Percentiles rank a stretch among this genome's conserved stretches.
Evolutionary conservation across 2,329 filamentous ascomycete genomes (phyloP).

Genomic region (Diaporthe citriasiana): DNA sequence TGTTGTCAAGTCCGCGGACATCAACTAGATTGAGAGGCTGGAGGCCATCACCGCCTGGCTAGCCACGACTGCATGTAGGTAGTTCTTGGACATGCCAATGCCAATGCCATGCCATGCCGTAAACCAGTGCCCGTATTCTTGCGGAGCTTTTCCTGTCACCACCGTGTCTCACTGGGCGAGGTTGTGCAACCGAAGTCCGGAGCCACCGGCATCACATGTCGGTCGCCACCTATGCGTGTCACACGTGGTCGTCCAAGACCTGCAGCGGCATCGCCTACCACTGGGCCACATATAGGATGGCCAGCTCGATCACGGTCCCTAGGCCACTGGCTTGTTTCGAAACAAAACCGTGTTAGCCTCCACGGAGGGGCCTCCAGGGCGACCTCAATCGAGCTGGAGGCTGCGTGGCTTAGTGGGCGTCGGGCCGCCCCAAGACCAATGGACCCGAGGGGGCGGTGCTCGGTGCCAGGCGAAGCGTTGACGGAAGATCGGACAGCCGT

Average conservation of each 20-base stretch:
- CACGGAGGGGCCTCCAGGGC: not conserved
- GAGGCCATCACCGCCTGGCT: not conserved
- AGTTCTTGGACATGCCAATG: not conserved
- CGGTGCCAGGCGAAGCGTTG: not conserved
- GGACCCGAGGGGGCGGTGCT: conserved; percentile 18
- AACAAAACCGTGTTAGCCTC: conserved; percentile 7
- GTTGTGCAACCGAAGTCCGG: not conserved
- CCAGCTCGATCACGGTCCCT: not conserved
- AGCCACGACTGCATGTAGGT: not conserved
- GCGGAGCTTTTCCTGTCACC: not conserved
- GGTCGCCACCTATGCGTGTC: not conserved
- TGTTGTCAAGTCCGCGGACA: conserved; percentile 55
- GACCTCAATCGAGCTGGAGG: not conserved
- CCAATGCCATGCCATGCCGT: not conserved
- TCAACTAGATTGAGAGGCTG: not conserved
- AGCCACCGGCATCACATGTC: not conserved
- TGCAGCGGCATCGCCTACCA: not conserved
- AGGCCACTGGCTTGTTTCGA: conserved; percentile 8
- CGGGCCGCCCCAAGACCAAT: conserved; percentile 25
- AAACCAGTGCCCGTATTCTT: not conserved
- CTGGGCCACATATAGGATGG: not conserved
- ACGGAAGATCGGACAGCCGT: conserved; percentile 34
- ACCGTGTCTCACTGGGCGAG: not conserved
- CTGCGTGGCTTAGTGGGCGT: not conserved
- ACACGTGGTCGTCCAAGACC: conserved; percentile 7